Conservation (phyloP, 441 rosid genomes). For the Corymbia citriodora region DNA sequence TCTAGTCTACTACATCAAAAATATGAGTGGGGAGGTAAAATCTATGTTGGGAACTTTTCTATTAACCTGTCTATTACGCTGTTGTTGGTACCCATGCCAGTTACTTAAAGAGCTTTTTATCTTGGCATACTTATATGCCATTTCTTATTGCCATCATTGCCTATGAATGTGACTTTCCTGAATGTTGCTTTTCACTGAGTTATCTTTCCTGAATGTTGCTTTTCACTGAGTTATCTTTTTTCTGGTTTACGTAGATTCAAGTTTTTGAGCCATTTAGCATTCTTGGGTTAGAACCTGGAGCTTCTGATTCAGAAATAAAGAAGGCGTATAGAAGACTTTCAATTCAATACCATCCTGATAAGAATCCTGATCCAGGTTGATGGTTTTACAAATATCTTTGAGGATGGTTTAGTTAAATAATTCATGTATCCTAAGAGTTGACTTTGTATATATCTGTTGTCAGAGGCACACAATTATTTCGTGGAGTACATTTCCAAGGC, state of each 20-base stretch:
- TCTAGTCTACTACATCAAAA: constrained; percentile 82
- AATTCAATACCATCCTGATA: constrained; percentile 93
- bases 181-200: background rate
- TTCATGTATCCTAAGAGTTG: constrained; percentile 6
- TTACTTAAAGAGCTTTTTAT: background rate
- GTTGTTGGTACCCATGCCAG: background rate
- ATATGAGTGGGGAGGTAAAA: constrained; percentile 76
- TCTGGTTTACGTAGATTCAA: constrained; percentile 43
- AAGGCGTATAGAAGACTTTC: constrained; percentile 91
- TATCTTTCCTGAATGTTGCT: no score
- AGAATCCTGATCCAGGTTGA: constrained; percentile 99
- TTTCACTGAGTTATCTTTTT: background rate
- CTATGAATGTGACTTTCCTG: background rate
- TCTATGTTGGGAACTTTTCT: background rate
- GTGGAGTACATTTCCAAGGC: constrained; percentile 96
- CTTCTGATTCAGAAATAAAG: constrained; percentile 77
- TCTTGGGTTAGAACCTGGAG: constrained; percentile 79
- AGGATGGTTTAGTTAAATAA: constrained; percentile 5
- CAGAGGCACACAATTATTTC: constrained; percentile 86
- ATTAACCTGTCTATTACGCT: background rate
- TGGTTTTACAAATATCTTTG: constrained; percentile 13
- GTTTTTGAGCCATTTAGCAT: constrained; percentile 87
- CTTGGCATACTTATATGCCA: background rate
- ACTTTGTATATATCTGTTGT: constrained; percentile 4
- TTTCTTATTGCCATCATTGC: background rate